Base-by-base conservation (phyloP, 2,329 filamentous ascomycete species). In the Botrytis byssoidea region DNA sequence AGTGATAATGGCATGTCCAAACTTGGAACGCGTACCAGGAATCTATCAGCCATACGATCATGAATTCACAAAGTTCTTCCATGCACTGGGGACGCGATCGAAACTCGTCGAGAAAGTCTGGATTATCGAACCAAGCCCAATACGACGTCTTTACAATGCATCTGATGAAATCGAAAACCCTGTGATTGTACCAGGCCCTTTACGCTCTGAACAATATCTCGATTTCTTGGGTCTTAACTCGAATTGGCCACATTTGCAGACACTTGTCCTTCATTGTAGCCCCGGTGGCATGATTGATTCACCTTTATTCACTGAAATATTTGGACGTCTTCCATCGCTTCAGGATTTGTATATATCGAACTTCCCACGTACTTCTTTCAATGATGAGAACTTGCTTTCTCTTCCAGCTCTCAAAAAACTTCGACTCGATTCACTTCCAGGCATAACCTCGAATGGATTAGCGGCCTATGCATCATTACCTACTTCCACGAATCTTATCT, bases 1-100 rank as follows among this genome's bases (percentile, higher is more conserved):
- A 8, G 81, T 91, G 37, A 83, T 91, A 73, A 90, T 90, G 88
- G 86, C 88, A 0, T 91, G 89, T 73, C 89, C 89, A 3, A 91
- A 91, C 76, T 82, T 92, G 18, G 89, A 91, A 81, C 84, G 85
- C 68, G 82, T 91, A 10, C 82, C 85, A 18, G 89, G 89, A 0
- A 86, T 87, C 57, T 84, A 87, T 72, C 84, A 86, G 3, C 80
- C 82, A 5, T 90, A 90, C 78, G 83, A 87, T 72, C 87, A 90
- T 80, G 83, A 85, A 1, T 90, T 88, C 77, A 87, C 84, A 79
- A 85, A 86, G 65, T 82, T 90, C 16, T 86, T 88, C 73, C 86
- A 91, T 74, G 89, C 89, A 0, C 79, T 92, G 29, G 88, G 88
- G 10, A 89, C 89, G 0, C 83, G 90, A 40, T 80, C 78, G 37